Percentiles rank a stretch among this genome's conserved stretches.
Conservation (phyloP, 805 yeast species). For the Nematodospora valgi region DNA sequence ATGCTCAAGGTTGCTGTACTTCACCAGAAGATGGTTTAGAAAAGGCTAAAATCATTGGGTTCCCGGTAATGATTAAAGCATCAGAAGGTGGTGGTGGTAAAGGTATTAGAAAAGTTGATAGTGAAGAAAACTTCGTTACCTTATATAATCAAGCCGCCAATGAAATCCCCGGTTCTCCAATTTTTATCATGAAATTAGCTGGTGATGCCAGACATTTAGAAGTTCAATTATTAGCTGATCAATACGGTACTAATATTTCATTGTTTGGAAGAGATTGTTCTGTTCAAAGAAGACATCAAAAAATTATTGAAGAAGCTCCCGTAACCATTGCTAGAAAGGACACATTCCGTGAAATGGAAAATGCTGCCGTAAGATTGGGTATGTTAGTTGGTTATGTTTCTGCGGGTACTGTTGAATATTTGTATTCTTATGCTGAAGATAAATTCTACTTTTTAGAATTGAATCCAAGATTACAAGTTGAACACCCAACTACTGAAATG, state of each 20-base stretch:
- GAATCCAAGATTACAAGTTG: constrained; percentile 98
- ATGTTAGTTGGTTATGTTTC: constrained; percentile 96
- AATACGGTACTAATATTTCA: constrained; percentile 96
- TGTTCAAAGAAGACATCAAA: constrained; percentile 99
- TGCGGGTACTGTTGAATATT: constrained; percentile 98
- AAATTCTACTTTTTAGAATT: constrained; percentile 94
- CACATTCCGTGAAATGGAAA: constrained; percentile 89
- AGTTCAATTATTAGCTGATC: constrained; percentile 96
- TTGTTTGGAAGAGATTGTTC: constrained; percentile 99
- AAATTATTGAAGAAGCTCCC: constrained; percentile 98
- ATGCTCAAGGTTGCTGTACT: constrained; percentile 83
- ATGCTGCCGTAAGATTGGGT: constrained; percentile 97
- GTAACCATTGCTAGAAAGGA: constrained; percentile 88
- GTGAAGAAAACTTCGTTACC: constrained; percentile 70
- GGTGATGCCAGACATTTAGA: constrained; percentile 98
- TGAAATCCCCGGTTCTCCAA: constrained; percentile 99
- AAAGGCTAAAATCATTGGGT: constrained; percentile 85
- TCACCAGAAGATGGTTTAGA: constrained; percentile 85
- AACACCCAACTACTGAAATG: constrained; percentile 99
- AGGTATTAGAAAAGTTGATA: constrained; percentile 95
- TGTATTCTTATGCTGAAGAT: constrained; percentile 90
- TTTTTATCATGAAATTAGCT: constrained; percentile 95
- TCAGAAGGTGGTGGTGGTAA: constrained; percentile 99
- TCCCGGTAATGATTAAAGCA: constrained; percentile 98
- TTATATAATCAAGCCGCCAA: constrained; percentile 91